Base-by-base conservation (phyloP, 2,329 filamentous ascomycete species). In the Aspergillus brasiliensis region DNA sequence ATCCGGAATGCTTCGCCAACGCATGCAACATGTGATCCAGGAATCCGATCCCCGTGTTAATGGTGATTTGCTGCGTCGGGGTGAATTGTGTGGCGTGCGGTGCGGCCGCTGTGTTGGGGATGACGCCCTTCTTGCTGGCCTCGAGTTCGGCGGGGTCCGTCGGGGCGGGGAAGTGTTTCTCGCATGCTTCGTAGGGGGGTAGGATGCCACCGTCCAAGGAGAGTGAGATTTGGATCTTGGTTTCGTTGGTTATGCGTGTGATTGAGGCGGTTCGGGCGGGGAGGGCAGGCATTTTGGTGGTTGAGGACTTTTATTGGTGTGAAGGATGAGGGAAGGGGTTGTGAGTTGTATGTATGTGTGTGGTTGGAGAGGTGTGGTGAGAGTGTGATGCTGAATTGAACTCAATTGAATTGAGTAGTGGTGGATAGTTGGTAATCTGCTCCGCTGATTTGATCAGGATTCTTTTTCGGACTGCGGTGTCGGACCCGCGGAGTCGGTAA, bases 21-120 rank as follows among this genome's bases (percentile, higher is more conserved):
- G 95, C 95, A 78, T 99, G 95, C 53, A 98, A 85, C 94, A 99
- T 98, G 82, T 99, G 95, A 81, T 99, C 95, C 58, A 99, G 84
- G 79, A 99, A 99, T 61, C 95, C 95, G 77, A 99, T 96, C 65
- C 95, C 95, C 0, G 94, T 97, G 83, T 91, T 88, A 67, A 98
- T 84, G 73, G 87, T 87, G 74, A 98, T 97, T 62, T 87, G 88
- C 78, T 98, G 95, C 44, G 88, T 91, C 67, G 89, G 88, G 68
- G 91, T 94, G 65, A 87, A 82, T 78, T 99, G 94, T 1, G 89
- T 88, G 28, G 95, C 94, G 75, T 99, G 95, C 58, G 83, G 82
- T 61, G 85, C 85, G 56, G 77, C 73, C 48, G 74, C 73, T 48
- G 74, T 71, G 21, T 71, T 69, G 1, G 78, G 71, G 5, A 79